These are phyloP conservation scores for Calonectria ilicicola DNA, from an alignment of 2,329 filamentous ascomycete species.

Conservation along the genomic window DNA sequence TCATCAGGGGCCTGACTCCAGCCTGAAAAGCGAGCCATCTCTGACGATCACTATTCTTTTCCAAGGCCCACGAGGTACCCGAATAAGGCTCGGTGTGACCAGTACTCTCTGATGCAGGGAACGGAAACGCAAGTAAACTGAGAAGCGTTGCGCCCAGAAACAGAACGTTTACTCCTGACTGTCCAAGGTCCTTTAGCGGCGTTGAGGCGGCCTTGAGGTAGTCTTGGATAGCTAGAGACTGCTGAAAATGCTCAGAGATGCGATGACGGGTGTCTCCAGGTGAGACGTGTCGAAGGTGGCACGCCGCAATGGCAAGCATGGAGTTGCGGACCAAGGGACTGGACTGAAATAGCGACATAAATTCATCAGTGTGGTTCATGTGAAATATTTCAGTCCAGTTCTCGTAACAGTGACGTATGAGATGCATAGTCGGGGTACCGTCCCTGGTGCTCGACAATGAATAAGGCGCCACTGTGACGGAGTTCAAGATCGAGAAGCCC, in stretches of 20 bases:
- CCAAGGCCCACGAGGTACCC: background rate
- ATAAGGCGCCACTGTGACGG: background rate
- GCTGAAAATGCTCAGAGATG: slow-evolving; percentile 1
- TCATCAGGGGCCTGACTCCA: background rate
- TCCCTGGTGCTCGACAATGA: background rate
- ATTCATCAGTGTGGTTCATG: background rate
- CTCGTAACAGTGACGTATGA: background rate
- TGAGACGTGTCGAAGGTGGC: background rate
- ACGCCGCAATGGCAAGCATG: background rate
- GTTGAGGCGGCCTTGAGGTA: background rate
- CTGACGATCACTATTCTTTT: background rate
- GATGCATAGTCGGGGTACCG: background rate
- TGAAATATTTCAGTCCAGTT: background rate
- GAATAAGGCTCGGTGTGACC: background rate
- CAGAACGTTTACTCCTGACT: background rate
- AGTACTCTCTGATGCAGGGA: background rate
- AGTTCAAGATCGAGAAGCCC: background rate
- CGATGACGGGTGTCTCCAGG: background rate
- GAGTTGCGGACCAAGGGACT: background rate
- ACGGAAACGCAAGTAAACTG: background rate
- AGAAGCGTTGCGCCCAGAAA: background rate
- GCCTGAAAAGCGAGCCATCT: background rate
- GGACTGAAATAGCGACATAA: background rate
- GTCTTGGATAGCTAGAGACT: background rate
- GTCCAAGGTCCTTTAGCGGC: background rate